Evolutionary conservation across 257 asterid genomes (phyloP), one percentile per base, ranked within the genome.

Genomic region (Solanum peruvianum): DNA sequence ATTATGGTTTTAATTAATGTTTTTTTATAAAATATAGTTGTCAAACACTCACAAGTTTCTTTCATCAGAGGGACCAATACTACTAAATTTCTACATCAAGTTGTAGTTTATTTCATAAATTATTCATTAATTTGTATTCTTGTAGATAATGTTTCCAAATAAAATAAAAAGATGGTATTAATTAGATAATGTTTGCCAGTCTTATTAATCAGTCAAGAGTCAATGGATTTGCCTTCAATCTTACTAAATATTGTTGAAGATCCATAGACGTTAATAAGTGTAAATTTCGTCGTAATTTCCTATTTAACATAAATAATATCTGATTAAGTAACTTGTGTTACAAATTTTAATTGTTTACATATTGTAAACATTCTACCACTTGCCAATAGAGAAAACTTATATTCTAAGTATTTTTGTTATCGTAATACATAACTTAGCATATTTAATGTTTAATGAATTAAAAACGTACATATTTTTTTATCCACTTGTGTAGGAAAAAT

Each of bases 171-270:
- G 18, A 2, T 52, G 20, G 64, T 56, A 52, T 9, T 45, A 78
- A 27, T 25, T 16, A 80, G 27, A 47, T 47, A 42, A 47, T 80
- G n/a, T 45, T 44, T 78, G 2, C 33, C 18, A 29, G 44, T 80
- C 67, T 15, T 49, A 35, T 3, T 14, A 49, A 83, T 84, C 49
- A 83, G 25, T 45, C 67, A 62, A 64, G 87, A 83, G 93, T 91
- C 92, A 88, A 89, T 66, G 58, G 47, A 81, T 85, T 27, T 84
- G 41, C 62, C 92, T 60, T 88, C 82, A 45, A 14, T 62, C 90
- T 88, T 88, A 90, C 88, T 87, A 88, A 88, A 84, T 60, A 37
- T 1, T 1, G 42, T 71, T 77, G n/a, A 15, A 77, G 21, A 13
- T 25, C n/a, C 11, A 42, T n/a, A 41, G 58, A 76, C 45, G 12